phyloP scores from a whole-genome alignment of 306 rosid species.

The Styphnolobium japonicum region DNA sequence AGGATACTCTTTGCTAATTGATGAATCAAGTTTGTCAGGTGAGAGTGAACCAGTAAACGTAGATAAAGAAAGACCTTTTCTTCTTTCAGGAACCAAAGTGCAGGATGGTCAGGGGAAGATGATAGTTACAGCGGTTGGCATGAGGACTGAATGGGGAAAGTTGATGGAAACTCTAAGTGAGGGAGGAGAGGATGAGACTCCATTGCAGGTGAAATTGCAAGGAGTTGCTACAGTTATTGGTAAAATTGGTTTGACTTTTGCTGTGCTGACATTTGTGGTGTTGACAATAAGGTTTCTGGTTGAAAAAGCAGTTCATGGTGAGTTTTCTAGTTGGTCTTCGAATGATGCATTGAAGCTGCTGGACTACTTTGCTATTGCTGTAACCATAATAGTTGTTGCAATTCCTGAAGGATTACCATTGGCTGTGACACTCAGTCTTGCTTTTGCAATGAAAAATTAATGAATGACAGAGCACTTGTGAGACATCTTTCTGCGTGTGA shows the following conservation, averaged over 20 bases:
- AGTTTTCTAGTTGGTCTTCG: conserved; percentile 63
- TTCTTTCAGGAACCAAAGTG: conserved; percentile 92
- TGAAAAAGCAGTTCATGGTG: conserved; percentile 54
- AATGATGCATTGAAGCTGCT: conserved; percentile 64
- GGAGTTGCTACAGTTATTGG: conserved; percentile 96
- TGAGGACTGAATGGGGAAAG: conserved; percentile 98
- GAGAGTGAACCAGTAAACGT: conserved; percentile 84
- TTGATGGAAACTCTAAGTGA: conserved; percentile 87
- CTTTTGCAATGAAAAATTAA: conserved; percentile 89
- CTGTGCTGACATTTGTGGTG: conserved; percentile 77
- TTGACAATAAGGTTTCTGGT: conserved; percentile 57
- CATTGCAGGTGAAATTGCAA: conserved; percentile 88
- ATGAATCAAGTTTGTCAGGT: conserved; percentile 88
- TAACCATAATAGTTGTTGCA: conserved; percentile 87
- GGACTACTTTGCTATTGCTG: conserved; percentile 82
- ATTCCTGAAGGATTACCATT: conserved; percentile 96
- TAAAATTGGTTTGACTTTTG: conserved; percentile 79
- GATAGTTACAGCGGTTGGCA: conserved; percentile 90
- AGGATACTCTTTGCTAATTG: conserved; percentile 71
- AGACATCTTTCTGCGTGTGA: conserved; percentile 94
- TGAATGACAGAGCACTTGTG: conserved; percentile 83
- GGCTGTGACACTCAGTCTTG: conserved; percentile 95
- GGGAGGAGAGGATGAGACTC: conserved; percentile 96
- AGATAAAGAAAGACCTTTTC: conserved; percentile 59
- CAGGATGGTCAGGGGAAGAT: conserved; percentile 90